These are phyloP conservation scores for Meira miltonrushii DNA, from an alignment of 1,284 basidiomycete genomes.

Conservation along the genomic window DNA sequence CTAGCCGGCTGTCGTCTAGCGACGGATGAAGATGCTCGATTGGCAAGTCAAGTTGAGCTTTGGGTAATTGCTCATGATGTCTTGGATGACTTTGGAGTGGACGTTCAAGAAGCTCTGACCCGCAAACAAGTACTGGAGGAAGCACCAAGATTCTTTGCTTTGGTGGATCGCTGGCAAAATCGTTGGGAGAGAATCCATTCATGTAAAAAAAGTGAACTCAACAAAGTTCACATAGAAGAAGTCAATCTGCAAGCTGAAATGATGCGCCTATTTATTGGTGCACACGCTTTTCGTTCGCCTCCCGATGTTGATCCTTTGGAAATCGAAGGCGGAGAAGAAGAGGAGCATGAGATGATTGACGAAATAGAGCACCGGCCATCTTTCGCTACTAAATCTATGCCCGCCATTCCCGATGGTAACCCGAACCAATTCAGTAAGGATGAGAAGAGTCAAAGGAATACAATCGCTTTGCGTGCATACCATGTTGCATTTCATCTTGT, in stretches of 20 bases:
- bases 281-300: background rate
- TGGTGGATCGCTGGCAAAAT: background rate
- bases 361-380: background rate
- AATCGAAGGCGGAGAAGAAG: background rate
- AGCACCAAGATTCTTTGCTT: background rate
- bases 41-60: slow-evolving; percentile 16
- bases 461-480: background rate
- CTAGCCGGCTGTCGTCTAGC: slow-evolving; percentile 6
- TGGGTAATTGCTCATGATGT: slow-evolving; percentile 19
- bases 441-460: background rate
- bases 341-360: background rate
- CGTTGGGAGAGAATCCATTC: background rate
- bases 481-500: background rate
- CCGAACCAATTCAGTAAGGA: background rate
- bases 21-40: slow-evolving; percentile 7
- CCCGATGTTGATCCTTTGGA: background rate
- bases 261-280: background rate
- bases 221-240: background rate
- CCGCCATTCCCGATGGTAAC: background rate
- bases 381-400: background rate
- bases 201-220: background rate
- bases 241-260: background rate
- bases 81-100: slow-evolving; percentile 15
- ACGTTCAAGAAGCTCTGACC: slow-evolving; percentile 7
- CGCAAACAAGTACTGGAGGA: background rate